Evolutionary conservation across 768 basidiomycete species (phyloP), one percentile per base, ranked within the genome.

Genomic region (Boletus edulis): DNA sequence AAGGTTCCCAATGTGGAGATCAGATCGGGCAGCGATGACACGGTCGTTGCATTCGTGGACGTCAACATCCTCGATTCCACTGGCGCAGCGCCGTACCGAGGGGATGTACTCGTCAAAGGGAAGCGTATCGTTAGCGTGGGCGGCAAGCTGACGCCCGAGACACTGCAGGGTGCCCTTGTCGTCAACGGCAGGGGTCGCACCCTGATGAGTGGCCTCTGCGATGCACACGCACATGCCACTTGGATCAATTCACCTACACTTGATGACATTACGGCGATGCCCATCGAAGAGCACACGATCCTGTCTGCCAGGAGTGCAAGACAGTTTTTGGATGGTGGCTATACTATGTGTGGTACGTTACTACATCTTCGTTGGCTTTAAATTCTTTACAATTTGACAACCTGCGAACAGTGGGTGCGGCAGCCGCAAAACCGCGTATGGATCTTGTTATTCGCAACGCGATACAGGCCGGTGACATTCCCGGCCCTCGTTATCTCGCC

Each of bases 1-100:
- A 67, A 67, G 43, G 49, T 57, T 8, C 67, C 67, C 3, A 50
- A 20, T 18, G 65, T 69, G 18, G 64, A 69, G 40, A 69, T 67
- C 31, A 55, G 42, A 52, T 59, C 62, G 8, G 55, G 50, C 20
- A 58, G 55, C 12, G 58, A 69, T n/a, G 60, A 64, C 27, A 54
- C 64, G 5, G 10, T 55, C 22, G 40, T 60, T 17, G 67, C 67
- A 0, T 67, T 67, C 22, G 56, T 60, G 2, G 63, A 73, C 32
- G 72, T 74, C 10, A 64, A 68, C 32, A 72, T 74, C 39, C 48
- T 74, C 18, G 73, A 74, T 52, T 74, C 69, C 35, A 74, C 73
- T 4, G 73, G 73, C 1, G 41, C 54, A 6, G 51, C 51, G 17
- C 73, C 73, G 1, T 73, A 73, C 53, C 54, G 45, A 32, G 73